Base-by-base conservation (phyloP, 139 green algal genomes). In the Chlamydomonas sp. region DNA sequence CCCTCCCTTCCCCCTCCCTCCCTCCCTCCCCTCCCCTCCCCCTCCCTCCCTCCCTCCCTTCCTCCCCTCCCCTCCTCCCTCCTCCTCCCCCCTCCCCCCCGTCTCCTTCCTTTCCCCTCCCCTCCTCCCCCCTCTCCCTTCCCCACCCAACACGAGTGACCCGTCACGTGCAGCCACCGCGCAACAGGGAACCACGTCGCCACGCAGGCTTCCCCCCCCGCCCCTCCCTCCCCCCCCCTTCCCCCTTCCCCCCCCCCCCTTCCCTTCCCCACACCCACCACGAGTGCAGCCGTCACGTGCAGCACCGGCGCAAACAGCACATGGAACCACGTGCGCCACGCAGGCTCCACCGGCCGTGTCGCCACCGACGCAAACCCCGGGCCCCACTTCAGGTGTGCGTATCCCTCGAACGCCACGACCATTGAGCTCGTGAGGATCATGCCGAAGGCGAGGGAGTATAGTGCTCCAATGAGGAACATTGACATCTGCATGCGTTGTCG, bases 391-490 rank as follows among this genome's bases (percentile, higher is more conserved):
- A n/a, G n/a, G n/a, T 74, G 50, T 29, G 30, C n/a, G 35, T 6
- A n/a, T 1, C 69, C 81, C 36, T 84, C 76, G n/a, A 84, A 72
- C 13, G 64, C 64, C 0, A 87, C 43, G 1, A 84, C 73, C 63
- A 73, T 82, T 28, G 79, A 47, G 35, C 43, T 54, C 10, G 70
- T 74, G 30, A 87, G 73, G 30, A 79, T 66, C 5, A 76, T 71
- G 10, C 78, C 71, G n/a, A 81, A 77, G 2, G 75, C 72, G 26
- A 87, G 47, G 2, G 36, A 63, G 68, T 80, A 79, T 39, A 87
- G 71, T 1, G 81, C 70, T 1, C 58, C 68, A 0, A 79, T 73
- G 37, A 83, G 58, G 57, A 87, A 84, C 1, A 84, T 47, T 16
- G 48, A 78, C 76, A 84, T 82, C 24, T 70, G n/a, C n/a, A n/a